Evolutionary conservation across 2,329 filamentous ascomycete genomes (phyloP).

Genomic region (Sporothrix sp.): DNA sequence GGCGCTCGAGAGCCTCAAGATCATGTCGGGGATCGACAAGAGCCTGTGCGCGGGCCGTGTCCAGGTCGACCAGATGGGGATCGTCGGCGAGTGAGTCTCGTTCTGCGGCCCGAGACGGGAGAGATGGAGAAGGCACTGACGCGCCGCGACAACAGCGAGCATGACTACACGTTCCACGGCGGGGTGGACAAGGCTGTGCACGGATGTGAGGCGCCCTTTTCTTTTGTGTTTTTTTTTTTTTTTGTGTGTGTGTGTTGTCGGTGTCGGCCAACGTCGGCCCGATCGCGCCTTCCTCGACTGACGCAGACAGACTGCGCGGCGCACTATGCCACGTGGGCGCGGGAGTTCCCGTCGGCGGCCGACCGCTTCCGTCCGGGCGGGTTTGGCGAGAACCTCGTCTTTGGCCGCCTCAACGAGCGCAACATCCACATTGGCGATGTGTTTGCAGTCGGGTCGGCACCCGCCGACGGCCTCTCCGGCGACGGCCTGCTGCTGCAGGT

Average conservation of each 20-base stretch:
- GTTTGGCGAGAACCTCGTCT: conserved; percentile 58
- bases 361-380: conserved; percentile 45
- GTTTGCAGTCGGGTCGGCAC: conserved; percentile 34
- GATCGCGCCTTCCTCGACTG: neutral
- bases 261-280: no score
- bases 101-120: no score
- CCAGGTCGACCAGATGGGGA: conserved; percentile 37
- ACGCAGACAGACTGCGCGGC: conserved; percentile 41
- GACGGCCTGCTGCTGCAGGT: conserved; percentile 44
- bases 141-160: no score
- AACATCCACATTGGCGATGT: conserved; percentile 58
- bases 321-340: conserved; percentile 48
- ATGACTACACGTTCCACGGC: conserved; percentile 52
- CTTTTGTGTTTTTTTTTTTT: no score
- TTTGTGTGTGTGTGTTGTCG: no score
- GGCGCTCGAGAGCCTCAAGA: conserved; percentile 39
- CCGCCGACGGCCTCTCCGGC: conserved; percentile 15
- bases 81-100: conserved; percentile 37
- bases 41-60: conserved; percentile 33
- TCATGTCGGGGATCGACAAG: conserved; percentile 51
- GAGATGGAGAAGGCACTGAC: no score
- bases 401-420: conserved; percentile 47
- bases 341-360: conserved; percentile 41
- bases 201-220: conserved; percentile 33
- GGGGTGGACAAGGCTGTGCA: conserved; percentile 55